Base-by-base conservation (phyloP, 176 grass and related monocot genomes). In the Saccharum spontaneum region DNA sequence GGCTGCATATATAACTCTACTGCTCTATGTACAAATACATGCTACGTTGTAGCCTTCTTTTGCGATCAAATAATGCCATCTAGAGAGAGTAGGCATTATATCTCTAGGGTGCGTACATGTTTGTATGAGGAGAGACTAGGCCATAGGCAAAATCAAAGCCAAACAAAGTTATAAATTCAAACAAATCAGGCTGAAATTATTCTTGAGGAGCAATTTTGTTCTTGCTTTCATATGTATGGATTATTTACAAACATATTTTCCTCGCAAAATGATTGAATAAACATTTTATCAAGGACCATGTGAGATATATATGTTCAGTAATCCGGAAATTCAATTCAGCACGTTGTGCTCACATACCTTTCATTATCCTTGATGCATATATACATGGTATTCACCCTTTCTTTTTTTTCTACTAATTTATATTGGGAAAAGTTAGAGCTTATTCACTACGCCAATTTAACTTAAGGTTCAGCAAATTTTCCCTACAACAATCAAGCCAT, bases 1-100 rank as follows among this genome's bases (percentile, higher is more conserved):
- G 38, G 30, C 67, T 74, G 84, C 54, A 71, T 67, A 71, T 41
- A 50, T 57, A 52, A 20, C 66, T 40, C 22, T 78, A 72, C 65
- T 55, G 46, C 54, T 72, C 57, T 79, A 77, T 23, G 1, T 26
- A 52, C 22, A 31, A 55, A 52, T 11, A n/a, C n/a, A 55, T 37
- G 18, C 30, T 69, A 18, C 33, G 8, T 22, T 71, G 33, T 57
- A 66, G 72, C 34, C 23, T 86, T 86, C 44, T 82, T 55, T 76
- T 73, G 31, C 24, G 15, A 83, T 73, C 4, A 67, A 81, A 77
- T 61, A 85, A 86, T 78, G 37, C 22, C 45, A 20, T 36, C 26
- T 30, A 49, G 11, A 28, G 24, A 52, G 17, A 67, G 4, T 81
- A 69, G 44, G 67, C 18, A 36, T 81, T 69, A 69, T 69, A 67